Evolutionary conservation across 129 eudicot genomes (phyloP).

Genomic region (Flaveria linearis): DNA sequence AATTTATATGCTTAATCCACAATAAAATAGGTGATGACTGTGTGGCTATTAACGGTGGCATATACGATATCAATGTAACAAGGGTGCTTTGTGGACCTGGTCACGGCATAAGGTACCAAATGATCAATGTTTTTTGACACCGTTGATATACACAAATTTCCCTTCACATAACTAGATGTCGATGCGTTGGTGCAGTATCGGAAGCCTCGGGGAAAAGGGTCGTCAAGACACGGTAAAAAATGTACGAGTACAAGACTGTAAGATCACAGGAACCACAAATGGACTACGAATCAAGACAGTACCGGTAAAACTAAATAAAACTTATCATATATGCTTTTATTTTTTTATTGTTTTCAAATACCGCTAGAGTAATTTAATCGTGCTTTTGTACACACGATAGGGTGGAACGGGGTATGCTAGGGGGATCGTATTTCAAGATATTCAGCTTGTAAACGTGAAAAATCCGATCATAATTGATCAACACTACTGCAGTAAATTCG

Average conservation of each 20-base stretch:
- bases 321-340: no score
- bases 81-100: slow-evolving; percentile 47
- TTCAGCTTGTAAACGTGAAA: slow-evolving; percentile 28
- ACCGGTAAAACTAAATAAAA: slow-evolving; percentile 33
- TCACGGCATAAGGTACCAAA: slow-evolving; percentile 48
- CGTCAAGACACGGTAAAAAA: slow-evolving; percentile 34
- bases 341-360: background rate
- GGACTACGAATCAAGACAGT: slow-evolving; percentile 54
- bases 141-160: no score
- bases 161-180: no score
- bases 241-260: slow-evolving; percentile 34
- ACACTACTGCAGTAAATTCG: slow-evolving; percentile 28
- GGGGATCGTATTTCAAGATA: slow-evolving; percentile 35
- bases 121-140: no score
- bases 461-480: slow-evolving; percentile 51
- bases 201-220: slow-evolving; percentile 39
- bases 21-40: slow-evolving; percentile 47
- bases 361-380: background rate
- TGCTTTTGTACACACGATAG: slow-evolving; percentile 8
- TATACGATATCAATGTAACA: slow-evolving; percentile 27
- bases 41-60: slow-evolving; percentile 42
- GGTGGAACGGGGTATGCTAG: slow-evolving; percentile 43
- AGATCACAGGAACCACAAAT: slow-evolving; percentile 30
- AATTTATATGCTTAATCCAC: background rate
- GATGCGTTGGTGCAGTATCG: slow-evolving; percentile 27